A percentile compares a stretch with the other conserved stretches of the same genome.
Conservation (phyloP, 2,329 filamentous ascomycete genomes). For the Hymenoscyphus fructigenus region DNA sequence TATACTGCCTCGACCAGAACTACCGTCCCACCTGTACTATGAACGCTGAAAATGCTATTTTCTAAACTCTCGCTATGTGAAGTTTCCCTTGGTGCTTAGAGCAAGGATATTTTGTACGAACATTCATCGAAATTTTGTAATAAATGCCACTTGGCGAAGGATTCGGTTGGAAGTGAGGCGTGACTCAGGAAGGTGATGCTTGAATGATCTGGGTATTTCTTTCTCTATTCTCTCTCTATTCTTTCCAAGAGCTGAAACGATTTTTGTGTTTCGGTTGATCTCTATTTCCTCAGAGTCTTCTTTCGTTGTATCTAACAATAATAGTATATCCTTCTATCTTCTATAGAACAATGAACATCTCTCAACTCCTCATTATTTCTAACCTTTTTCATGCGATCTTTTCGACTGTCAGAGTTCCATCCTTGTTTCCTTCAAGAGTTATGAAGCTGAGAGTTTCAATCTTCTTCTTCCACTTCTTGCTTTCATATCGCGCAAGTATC, state of each 20-base stretch:
- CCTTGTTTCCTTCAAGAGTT: conserved; percentile 46
- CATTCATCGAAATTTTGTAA: not conserved
- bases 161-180: no score
- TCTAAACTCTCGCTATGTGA: no score
- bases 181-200: not conserved
- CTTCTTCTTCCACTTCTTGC: conserved; percentile 74
- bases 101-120: no score
- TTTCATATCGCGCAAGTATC: conserved; percentile 71
- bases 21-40: no score
- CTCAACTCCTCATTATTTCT: not conserved
- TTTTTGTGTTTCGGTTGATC: not conserved
- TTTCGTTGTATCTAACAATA: conserved; percentile 3
- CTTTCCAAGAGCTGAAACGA: not conserved
- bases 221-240: no score
- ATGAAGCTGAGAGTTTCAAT: conserved; percentile 59
- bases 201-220: not conserved
- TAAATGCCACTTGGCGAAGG: not conserved
- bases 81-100: no score
- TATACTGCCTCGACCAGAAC: no score
- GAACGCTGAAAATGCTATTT: no score
- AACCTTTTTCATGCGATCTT: conserved; percentile 28
- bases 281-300: not conserved
- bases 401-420: conserved; percentile 51
- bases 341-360: not conserved
- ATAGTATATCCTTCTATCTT: not conserved